Percentiles rank a stretch among this genome's conserved stretches.
Evolutionary conservation across 2,329 filamentous ascomycete species (phyloP).

Genomic region (Pyrenophora teres): DNA sequence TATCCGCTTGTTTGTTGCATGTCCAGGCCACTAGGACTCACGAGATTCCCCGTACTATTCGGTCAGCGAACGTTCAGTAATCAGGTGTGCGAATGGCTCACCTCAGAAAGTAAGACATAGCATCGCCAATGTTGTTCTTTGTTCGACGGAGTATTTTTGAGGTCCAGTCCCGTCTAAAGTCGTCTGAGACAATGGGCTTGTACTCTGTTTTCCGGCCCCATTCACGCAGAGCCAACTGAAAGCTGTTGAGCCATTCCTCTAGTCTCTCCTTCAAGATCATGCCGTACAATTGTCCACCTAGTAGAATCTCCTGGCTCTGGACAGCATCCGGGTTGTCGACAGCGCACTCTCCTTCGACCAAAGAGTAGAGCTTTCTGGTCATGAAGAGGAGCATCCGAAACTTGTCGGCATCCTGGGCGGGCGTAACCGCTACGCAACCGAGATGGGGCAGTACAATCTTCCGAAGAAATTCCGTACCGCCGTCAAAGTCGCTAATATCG

Average conservation of each 20-base stretch:
- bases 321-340: constrained; percentile 96
- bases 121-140: constrained; percentile 86
- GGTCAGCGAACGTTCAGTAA: too few relatives aligned
- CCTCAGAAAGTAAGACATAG: constrained; percentile 84
- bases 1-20: constrained; percentile 94
- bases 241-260: constrained; percentile 82
- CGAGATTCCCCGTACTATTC: constrained; percentile 72
- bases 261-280: constrained; percentile 95
- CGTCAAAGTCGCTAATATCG: constrained; percentile 84
- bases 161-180: constrained; percentile 79
- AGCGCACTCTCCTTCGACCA: constrained; percentile 90
- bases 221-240: constrained; percentile 58
- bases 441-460: constrained; percentile 91
- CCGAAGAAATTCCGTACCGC: constrained; percentile 86
- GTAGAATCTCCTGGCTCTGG: constrained; percentile 91
- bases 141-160: constrained; percentile 76
- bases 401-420: constrained; percentile 85
- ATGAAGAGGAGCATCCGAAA: constrained; percentile 94
- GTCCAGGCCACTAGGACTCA: constrained; percentile 89
- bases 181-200: constrained; percentile 70
- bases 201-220: constrained; percentile 59
- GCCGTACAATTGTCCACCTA: constrained; percentile 91
- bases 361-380: constrained; percentile 90
- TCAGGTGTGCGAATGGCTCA: too few relatives aligned
- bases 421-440: constrained; percentile 81